These are phyloP conservation scores for Lactarius quietus DNA, from an alignment of 768 basidiomycete species.

Conservation along the genomic window DNA sequence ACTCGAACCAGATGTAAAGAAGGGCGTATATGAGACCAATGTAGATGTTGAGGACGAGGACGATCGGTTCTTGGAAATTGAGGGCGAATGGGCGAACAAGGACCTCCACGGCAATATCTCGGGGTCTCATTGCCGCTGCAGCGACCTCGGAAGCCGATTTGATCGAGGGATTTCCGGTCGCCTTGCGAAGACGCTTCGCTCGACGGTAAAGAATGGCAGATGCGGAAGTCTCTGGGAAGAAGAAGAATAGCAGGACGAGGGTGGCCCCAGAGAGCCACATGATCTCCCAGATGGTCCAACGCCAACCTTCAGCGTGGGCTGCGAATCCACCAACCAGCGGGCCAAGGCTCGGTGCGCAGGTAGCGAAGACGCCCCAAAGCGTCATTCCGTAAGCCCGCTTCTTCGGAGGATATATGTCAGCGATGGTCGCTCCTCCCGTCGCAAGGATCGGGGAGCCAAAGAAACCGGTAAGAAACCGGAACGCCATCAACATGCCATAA, in stretches of 20 bases:
- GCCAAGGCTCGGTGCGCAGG: conserved; percentile 33
- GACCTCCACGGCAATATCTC: conserved; percentile 28
- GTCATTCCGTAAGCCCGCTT: conserved; percentile 31
- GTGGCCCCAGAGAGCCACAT: conserved; percentile 34
- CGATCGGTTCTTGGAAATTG: conserved; percentile 33
- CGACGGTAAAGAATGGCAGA: conserved; percentile 34
- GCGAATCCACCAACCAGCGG: conserved; percentile 37
- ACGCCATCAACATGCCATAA: conserved; percentile 33
- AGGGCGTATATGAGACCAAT: conserved; percentile 35
- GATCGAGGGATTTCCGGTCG: conserved; percentile 32
- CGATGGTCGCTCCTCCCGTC: conserved; percentile 34
- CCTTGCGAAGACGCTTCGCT: conserved; percentile 32
- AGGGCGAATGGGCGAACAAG: conserved; percentile 35
- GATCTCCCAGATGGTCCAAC: conserved; percentile 37
- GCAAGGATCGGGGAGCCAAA: conserved; percentile 36
- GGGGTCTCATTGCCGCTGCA: conserved; percentile 22
- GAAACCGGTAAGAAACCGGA: conserved; percentile 37
- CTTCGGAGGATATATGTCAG: conserved; percentile 29
- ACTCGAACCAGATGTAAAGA: conserved; percentile 37
- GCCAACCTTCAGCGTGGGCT: conserved; percentile 33
- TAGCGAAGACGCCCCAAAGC: conserved; percentile 32
- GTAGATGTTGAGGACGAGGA: conserved; percentile 34
- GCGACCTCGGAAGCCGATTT: conserved; percentile 32
- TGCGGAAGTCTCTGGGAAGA: conserved; percentile 34
- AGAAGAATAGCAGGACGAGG: conserved; percentile 31